Conservation (phyloP, 495 filamentous ascomycete genomes). For the Echria macrotheca region DNA sequence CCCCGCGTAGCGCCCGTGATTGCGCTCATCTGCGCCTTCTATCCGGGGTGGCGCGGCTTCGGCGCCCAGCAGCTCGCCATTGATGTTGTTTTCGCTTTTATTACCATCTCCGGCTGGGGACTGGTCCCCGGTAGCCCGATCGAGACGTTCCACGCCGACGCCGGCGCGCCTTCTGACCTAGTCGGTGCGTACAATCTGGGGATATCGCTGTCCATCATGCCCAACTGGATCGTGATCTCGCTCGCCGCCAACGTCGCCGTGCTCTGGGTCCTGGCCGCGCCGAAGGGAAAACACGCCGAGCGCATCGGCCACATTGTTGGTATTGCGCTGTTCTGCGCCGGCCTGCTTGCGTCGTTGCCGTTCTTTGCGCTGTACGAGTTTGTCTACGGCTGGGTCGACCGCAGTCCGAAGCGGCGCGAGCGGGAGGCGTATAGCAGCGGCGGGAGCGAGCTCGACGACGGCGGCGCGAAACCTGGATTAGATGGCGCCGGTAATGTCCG, state of each 20-base stretch:
- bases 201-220: background rate
- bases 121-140: background rate
- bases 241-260: background rate
- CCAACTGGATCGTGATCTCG: background rate
- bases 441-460: background rate
- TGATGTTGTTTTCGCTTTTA: background rate
- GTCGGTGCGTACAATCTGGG: background rate
- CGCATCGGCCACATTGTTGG: background rate
- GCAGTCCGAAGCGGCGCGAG: background rate
- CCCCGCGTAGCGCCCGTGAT: background rate
- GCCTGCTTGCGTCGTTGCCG: background rate
- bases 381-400: background rate
- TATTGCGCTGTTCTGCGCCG: background rate
- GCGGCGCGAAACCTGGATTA: background rate
- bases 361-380: constrained; percentile 2
- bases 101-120: constrained; percentile 3
- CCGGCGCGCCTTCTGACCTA: background rate
- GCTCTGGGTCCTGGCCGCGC: background rate
- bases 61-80: background rate
- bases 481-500: background rate
- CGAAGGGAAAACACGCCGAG: background rate
- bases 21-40: constrained; percentile 3
- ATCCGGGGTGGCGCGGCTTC: constrained; percentile 3
- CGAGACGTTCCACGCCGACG: constrained; percentile 1
- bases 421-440: background rate